These are phyloP conservation scores for Fusarium sp. DNA, from an alignment of 2,329 filamentous ascomycete species.

Conservation along the genomic window DNA sequence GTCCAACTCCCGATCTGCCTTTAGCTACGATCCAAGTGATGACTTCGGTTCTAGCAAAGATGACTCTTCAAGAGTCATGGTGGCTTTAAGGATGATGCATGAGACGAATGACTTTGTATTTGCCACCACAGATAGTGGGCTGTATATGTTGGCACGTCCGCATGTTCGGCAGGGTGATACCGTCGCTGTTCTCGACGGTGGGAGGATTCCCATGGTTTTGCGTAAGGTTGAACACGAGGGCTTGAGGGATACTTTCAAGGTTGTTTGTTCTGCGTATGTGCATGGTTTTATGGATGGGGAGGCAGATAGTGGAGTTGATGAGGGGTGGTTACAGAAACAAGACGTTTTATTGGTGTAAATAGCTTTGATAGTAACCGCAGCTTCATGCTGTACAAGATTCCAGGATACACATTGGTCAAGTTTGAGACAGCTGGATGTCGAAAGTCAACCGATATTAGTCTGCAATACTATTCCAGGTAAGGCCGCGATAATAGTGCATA, in stretches of 20 bases:
- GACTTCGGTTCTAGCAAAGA: background rate
- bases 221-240: background rate
- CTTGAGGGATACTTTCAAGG: background rate
- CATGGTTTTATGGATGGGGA: conserved; percentile 37
- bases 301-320: background rate
- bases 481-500: no score
- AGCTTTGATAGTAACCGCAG: background rate
- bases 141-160: conserved; percentile 9
- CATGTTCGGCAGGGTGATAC: conserved; percentile 11
- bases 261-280: conserved; percentile 24
- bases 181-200: conserved; percentile 25
- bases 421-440: no score
- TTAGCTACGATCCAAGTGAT: background rate
- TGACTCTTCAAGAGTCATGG: background rate
- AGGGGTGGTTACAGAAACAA: conserved; percentile 15
- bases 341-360: conserved; percentile 6
- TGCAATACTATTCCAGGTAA: no score
- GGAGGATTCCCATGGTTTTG: conserved; percentile 20
- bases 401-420: no score
- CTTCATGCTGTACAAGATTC: background rate
- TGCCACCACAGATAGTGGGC: background rate
- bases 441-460: no score
- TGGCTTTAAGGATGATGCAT: background rate
- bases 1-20: background rate
- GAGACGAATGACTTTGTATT: background rate